Evolutionary conservation across 257 asterid genomes (phyloP).

Genomic region (Leptodermis oblonga): DNA sequence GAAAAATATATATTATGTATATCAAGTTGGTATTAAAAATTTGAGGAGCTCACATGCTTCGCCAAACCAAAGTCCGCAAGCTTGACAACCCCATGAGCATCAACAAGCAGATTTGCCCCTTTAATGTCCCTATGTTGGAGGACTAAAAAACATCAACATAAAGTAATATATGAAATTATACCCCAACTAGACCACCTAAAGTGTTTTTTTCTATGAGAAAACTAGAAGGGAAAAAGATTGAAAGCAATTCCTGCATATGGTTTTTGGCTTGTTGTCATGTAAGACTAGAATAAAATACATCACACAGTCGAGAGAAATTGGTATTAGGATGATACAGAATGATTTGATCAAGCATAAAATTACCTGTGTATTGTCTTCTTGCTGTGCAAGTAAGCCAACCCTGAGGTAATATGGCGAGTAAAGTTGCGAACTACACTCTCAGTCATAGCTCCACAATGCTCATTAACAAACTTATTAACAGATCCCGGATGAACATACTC

Average conservation of each 20-base stretch:
- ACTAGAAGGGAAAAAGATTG: background rate
- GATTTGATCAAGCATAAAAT: background rate
- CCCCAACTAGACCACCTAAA: background rate
- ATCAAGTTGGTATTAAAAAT: conserved; percentile 11
- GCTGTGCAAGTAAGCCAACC: conserved; percentile 84
- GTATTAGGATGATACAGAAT: background rate
- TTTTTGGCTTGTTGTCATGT: background rate
- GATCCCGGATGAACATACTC: conserved; percentile 96
- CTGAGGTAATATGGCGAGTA: conserved; percentile 84
- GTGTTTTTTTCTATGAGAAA: background rate
- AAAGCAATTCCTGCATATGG: background rate
- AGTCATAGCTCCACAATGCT: conserved; percentile 76
- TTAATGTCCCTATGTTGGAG: conserved; percentile 67
- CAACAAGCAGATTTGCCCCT: conserved; percentile 89
- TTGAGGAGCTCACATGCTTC: conserved; percentile 62
- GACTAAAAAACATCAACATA: conserved; percentile 17
- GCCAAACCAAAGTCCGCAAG: conserved; percentile 94
- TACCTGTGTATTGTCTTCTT: conserved; percentile 83
- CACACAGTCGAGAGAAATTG: conserved; percentile 7
- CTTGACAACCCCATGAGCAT: conserved; percentile 81
- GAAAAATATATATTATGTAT: background rate
- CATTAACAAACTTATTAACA: conserved; percentile 56
- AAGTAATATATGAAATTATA: background rate
- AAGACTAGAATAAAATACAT: background rate
- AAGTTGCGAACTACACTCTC: conserved; percentile 78